A percentile compares a stretch with the other conserved stretches of the same genome.
Evolutionary conservation across 768 basidiomycete species (phyloP).

Genomic region (Suillus plorans): DNA sequence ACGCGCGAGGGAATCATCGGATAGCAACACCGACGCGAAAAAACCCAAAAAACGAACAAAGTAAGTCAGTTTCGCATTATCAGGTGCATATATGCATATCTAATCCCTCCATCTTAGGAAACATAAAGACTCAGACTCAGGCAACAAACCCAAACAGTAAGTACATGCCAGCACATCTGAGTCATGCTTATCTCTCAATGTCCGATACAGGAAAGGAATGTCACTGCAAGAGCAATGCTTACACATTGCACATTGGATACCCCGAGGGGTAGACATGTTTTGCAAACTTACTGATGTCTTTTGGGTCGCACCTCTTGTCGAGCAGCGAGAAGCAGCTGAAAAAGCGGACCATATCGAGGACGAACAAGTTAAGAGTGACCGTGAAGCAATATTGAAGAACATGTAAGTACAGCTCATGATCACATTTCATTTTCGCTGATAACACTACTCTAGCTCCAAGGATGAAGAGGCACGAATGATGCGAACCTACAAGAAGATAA

Average conservation of each 20-base stretch:
- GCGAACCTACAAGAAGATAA: background rate
- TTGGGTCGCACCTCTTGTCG: background rate
- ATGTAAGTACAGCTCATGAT: background rate
- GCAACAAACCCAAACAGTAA: background rate
- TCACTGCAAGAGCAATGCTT: constrained; percentile 1
- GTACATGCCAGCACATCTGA: background rate
- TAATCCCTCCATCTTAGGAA: background rate
- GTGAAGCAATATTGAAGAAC: background rate
- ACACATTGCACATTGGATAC: constrained; percentile 6
- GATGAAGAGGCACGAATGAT: background rate
- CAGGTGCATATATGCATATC: background rate
- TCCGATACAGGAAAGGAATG: background rate
- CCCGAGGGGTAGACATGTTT: constrained; percentile 6
- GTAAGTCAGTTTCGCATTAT: background rate
- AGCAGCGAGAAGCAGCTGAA: background rate
- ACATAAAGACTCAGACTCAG: background rate
- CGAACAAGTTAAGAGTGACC: background rate
- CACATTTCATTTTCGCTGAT: background rate
- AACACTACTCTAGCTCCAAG: background rate
- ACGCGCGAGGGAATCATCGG: background rate
- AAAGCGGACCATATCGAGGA: background rate
- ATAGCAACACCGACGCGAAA: background rate
- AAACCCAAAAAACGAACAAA: background rate
- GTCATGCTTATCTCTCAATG: too few species aligned
- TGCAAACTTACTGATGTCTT: constrained; percentile 1